Evolutionary conservation across 495 filamentous ascomycete species (phyloP).

Genomic region (Lasiosphaeris hirsuta): DNA sequence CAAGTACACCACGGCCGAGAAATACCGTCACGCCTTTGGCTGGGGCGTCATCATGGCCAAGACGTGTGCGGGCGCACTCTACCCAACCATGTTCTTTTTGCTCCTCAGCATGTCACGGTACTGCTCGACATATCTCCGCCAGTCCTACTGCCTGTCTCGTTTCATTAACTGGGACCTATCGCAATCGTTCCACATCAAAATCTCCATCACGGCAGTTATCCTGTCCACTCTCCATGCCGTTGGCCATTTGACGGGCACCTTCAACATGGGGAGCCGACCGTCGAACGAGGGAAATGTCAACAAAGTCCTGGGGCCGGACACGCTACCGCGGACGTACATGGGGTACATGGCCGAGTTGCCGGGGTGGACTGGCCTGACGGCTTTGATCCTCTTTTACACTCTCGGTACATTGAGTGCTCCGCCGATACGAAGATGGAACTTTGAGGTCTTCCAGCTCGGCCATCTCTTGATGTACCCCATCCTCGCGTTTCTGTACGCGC

Average conservation of each 20-base stretch:
- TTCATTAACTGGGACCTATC: conserved; percentile 42
- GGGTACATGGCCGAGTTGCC: conserved; percentile 25
- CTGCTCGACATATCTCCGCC: conserved; percentile 30
- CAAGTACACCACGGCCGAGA: conserved; percentile 26
- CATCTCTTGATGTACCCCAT: conserved; percentile 41
- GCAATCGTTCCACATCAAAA: conserved; percentile 38
- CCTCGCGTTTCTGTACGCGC: conserved; percentile 32
- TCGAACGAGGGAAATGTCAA: conserved; percentile 23
- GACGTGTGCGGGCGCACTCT: conserved; percentile 35
- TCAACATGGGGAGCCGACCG: conserved; percentile 29
- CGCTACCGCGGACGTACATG: conserved; percentile 23
- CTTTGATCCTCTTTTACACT: conserved; percentile 31
- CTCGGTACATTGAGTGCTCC: conserved; percentile 32
- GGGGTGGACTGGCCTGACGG: conserved; percentile 33
- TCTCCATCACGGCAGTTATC: conserved; percentile 28
- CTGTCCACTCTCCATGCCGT: conserved; percentile 39
- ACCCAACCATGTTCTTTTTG: conserved; percentile 43
- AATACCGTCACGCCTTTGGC: conserved; percentile 28
- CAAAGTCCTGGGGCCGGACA: conserved; percentile 18
- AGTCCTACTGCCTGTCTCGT: conserved; percentile 30
- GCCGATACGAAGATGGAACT: conserved; percentile 28
- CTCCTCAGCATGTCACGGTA: conserved; percentile 38
- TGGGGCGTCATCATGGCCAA: conserved; percentile 40
- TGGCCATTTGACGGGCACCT: conserved; percentile 34
- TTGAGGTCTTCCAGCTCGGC: conserved; percentile 38